These are phyloP conservation scores for Tolypocladium album DNA, from an alignment of 2,329 filamentous ascomycete species.

Conservation along the genomic window DNA sequence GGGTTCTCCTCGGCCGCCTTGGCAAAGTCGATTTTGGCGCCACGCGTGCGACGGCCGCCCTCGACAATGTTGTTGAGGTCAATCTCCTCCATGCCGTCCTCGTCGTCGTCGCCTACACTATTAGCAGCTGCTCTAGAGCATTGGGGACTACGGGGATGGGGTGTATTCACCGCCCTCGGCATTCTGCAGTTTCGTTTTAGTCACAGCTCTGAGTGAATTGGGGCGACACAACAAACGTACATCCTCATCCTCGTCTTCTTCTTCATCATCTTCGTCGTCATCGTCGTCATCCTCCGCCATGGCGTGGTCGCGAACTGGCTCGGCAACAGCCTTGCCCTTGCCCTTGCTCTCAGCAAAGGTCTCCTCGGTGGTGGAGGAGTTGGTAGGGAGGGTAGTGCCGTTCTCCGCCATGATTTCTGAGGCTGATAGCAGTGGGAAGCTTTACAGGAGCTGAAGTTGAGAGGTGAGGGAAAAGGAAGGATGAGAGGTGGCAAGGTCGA, in stretches of 20 bases:
- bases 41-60: constrained; percentile 74
- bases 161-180: constrained; percentile 17
- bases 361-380: constrained; percentile 28
- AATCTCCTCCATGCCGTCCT: constrained; percentile 85
- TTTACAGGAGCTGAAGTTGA: neutral
- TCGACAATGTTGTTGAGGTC: constrained; percentile 78
- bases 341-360: constrained; percentile 55
- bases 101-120: constrained; percentile 48
- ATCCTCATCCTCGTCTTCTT: constrained; percentile 30
- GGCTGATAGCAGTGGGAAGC: neutral
- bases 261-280: constrained; percentile 42
- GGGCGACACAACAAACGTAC: constrained; percentile 7
- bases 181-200: constrained; percentile 16
- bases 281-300: constrained; percentile 73
- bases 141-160: neutral
- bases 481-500: constrained; percentile 1
- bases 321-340: constrained; percentile 67
- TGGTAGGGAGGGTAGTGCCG: constrained; percentile 35
- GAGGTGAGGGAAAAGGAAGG: constrained; percentile 3
- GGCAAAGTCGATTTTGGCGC: constrained; percentile 84
- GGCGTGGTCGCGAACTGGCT: constrained; percentile 45
- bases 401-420: constrained; percentile 33
- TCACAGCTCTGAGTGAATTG: neutral
- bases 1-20: constrained; percentile 76
- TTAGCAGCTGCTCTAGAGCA: constrained; percentile 12